A percentile compares a stretch with the other conserved stretches of the same genome.
Conservation (phyloP, 441 rosid genomes). For the Pelargonium citronellum region DNA sequence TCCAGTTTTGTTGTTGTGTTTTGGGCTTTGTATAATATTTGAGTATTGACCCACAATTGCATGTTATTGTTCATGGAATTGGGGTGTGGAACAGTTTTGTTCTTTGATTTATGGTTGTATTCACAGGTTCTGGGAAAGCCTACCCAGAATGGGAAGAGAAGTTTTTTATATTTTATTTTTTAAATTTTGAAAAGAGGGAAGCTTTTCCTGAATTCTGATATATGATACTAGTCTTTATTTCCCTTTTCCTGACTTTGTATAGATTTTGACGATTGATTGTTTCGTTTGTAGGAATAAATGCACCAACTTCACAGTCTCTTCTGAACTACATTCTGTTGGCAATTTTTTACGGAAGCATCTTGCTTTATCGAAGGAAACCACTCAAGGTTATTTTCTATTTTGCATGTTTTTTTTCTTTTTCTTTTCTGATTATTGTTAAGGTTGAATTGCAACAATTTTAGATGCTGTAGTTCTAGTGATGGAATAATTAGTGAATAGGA, state of each 20-base stretch:
- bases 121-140: background rate
- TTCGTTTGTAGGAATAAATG: constrained; percentile 54
- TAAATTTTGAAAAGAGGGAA: background rate
- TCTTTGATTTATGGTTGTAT: background rate
- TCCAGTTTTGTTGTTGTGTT: background rate
- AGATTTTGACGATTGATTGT: constrained; percentile 2
- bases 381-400: constrained; percentile 46
- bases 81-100: no score
- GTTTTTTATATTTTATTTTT: background rate
- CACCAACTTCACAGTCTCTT: constrained; percentile 76
- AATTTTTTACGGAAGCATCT: constrained; percentile 57
- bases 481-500: background rate
- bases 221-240: background rate
- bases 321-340: constrained; percentile 60
- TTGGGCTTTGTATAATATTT: no score
- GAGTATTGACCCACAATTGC: background rate
- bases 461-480: background rate
- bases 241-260: background rate
- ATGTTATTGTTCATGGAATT: background rate
- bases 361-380: constrained; percentile 48
- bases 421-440: background rate
- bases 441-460: background rate
- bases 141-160: no score
- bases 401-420: background rate
- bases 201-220: no score